These are phyloP conservation scores for Ganoderma meredithae DNA, from an alignment of 1,284 basidiomycete genomes.

Conservation along the genomic window DNA sequence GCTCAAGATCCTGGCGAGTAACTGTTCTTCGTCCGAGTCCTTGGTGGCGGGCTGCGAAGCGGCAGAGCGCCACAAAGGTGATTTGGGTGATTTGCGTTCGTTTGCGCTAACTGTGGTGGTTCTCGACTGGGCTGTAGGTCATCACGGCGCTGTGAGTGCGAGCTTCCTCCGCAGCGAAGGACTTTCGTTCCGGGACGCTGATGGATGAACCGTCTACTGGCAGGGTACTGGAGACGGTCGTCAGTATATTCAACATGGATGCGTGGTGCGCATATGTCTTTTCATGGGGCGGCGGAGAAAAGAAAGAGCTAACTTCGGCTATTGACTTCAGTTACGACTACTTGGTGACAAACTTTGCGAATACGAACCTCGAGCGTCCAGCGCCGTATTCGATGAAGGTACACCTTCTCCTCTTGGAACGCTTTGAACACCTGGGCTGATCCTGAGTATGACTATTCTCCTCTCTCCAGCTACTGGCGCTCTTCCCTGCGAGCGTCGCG, in stretches of 20 bases:
- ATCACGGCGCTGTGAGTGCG: neutral
- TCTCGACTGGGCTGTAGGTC: neutral
- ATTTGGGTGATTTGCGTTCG: neutral
- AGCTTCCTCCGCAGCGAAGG: too few relatives aligned
- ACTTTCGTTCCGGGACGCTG: neutral
- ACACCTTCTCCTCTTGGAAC: neutral
- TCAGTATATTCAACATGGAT: neutral
- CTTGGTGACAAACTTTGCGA: neutral
- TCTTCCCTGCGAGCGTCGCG: neutral
- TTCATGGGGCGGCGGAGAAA: neutral
- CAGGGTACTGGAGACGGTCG: neutral
- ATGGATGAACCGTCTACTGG: neutral
- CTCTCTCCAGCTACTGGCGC: neutral
- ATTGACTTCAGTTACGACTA: neutral
- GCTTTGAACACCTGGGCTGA: too few relatives aligned
- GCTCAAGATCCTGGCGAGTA: neutral
- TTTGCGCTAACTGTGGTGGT: neutral
- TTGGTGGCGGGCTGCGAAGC: too few relatives aligned
- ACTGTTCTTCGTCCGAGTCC: too few relatives aligned
- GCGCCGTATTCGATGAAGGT: constrained; percentile 4
- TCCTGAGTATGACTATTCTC: neutral
- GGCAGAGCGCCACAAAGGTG: neutral
- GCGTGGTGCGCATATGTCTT: neutral
- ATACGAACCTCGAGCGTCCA: neutral
- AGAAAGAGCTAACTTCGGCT: neutral